Conservation (phyloP, 2,329 filamentous ascomycete species). For the Aspergillus neotritici region DNA sequence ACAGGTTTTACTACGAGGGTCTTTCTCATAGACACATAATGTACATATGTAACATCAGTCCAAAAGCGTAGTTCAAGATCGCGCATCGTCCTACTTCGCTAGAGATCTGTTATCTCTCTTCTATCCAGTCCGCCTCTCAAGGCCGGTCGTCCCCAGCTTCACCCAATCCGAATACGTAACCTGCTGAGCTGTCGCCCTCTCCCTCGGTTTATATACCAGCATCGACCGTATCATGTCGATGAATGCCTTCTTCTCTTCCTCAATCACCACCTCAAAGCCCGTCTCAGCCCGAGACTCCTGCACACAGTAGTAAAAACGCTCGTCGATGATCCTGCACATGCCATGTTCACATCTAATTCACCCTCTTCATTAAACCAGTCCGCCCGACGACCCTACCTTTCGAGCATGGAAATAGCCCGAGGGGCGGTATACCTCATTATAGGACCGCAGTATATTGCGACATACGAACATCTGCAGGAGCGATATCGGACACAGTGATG, state of each 20-base stretch:
- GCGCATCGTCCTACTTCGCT: too few relatives aligned
- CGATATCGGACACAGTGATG: too few relatives aligned
- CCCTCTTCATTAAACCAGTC: slow-evolving; percentile 21
- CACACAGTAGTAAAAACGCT: slow-evolving; percentile 17
- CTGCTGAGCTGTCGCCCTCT: slow-evolving; percentile 19
- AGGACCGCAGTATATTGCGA: neutral
- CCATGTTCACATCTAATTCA: slow-evolving; percentile 4
- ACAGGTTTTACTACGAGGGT: too few relatives aligned
- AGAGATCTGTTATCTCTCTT: too few relatives aligned
- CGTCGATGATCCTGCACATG: slow-evolving; percentile 9
- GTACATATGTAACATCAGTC: too few relatives aligned
- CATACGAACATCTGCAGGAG: slow-evolving; percentile 4
- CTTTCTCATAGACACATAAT: too few relatives aligned
- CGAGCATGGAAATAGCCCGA: slow-evolving; percentile 1
- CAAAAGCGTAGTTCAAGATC: too few relatives aligned
- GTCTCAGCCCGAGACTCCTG: slow-evolving; percentile 21
- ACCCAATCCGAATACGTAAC: slow-evolving; percentile 23
- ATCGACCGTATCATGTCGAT: slow-evolving; percentile 20
- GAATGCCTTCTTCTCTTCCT: slow-evolving; percentile 19
- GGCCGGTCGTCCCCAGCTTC: slow-evolving; percentile 16
- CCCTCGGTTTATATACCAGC: slow-evolving; percentile 15
- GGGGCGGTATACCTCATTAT: neutral
- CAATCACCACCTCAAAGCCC: slow-evolving; percentile 11
- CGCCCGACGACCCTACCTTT: slow-evolving; percentile 5
- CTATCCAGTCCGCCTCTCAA: slow-evolving; percentile 3